phyloP scores from a whole-genome alignment of 2,329 filamentous ascomycete genomes.

The Amphichorda felina region DNA sequence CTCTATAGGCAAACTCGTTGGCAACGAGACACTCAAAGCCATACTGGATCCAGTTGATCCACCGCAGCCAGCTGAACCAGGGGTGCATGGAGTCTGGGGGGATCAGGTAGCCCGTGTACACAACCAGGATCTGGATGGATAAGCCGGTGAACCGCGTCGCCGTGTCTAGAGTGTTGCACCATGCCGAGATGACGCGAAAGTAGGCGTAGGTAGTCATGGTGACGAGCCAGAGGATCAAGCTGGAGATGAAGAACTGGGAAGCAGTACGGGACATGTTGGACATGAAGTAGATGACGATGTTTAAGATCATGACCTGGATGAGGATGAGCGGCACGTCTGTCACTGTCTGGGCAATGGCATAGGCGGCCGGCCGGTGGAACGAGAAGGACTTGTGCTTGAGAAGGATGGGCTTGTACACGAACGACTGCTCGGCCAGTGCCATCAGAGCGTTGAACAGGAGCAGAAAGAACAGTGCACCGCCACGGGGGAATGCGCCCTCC shows the following conservation, averaged over 20 bases:
- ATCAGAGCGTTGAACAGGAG: constrained; percentile 49
- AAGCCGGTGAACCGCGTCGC: constrained; percentile 48
- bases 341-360: constrained; percentile 43
- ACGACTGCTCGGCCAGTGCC: constrained; percentile 65
- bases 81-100: constrained; percentile 41
- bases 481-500: constrained; percentile 47
- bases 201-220: constrained; percentile 46
- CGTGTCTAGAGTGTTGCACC: constrained; percentile 48
- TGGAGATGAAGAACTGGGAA: constrained; percentile 55
- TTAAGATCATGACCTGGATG: constrained; percentile 54
- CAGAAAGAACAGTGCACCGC: constrained; percentile 36
- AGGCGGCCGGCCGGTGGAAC: constrained; percentile 50
- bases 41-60: constrained; percentile 58
- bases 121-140: constrained; percentile 49
- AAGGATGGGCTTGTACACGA: constrained; percentile 51
- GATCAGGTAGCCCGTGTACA: constrained; percentile 57
- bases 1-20: constrained; percentile 48
- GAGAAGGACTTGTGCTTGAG: constrained; percentile 61
- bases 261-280: constrained; percentile 54
- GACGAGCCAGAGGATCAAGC: constrained; percentile 46
- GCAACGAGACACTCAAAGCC: constrained; percentile 55
- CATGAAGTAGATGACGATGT: constrained; percentile 68
- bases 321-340: constrained; percentile 52
- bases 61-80: constrained; percentile 57
- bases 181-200: constrained; percentile 46